Base-by-base conservation (phyloP, 2,329 filamentous ascomycete species). In the Diaporthe destruens region DNA sequence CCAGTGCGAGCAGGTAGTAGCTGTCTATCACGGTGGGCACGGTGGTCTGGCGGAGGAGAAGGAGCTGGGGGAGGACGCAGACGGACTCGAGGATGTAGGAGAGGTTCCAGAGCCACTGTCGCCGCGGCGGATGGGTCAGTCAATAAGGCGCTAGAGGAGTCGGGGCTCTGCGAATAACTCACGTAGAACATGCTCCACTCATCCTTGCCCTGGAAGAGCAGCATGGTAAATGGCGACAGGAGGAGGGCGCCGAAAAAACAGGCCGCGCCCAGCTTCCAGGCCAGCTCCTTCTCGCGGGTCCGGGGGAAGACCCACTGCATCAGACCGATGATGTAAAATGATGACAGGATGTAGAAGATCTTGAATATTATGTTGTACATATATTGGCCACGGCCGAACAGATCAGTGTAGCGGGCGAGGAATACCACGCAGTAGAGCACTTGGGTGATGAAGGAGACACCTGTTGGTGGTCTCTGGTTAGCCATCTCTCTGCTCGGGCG, bases 21-120 rank as follows among this genome's bases (percentile, higher is more conserved):
- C 94, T 97, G 81, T 98, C 94, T 83, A 98, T 95, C 59, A 98
- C 96, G 63, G 96, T 98, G 0, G 96, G 96, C 0, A 98, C 94
- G 34, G 92, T 95, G n/a, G 96, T 98, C 82, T 98, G 95, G 73
- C 96, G 93, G 18, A 98, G 90, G 55, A 98, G 91, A 7, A 98
- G 89, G 1, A 98, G 91, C 81, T 98, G 96, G 0, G 96, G 96
- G 25, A 98, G 90, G 44, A 98, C 90, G 81, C 93, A 96, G 74
- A 97, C 90, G 44, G 94, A 96, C 84, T 98, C 96, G 79, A 98
- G 92, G 76, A 98, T 93, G 77, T 96, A 91, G 42, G 94, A 97
- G 84, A 98, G 98, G 72, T 91, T 89, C 93, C 94, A 97, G 75
- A 94, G 87, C 80, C 93, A 89, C 93, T 97, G 78, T 66, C 25